These are phyloP conservation scores for Puccinia coronata DNA, from an alignment of 1,284 basidiomycete genomes.

Conservation along the genomic window DNA sequence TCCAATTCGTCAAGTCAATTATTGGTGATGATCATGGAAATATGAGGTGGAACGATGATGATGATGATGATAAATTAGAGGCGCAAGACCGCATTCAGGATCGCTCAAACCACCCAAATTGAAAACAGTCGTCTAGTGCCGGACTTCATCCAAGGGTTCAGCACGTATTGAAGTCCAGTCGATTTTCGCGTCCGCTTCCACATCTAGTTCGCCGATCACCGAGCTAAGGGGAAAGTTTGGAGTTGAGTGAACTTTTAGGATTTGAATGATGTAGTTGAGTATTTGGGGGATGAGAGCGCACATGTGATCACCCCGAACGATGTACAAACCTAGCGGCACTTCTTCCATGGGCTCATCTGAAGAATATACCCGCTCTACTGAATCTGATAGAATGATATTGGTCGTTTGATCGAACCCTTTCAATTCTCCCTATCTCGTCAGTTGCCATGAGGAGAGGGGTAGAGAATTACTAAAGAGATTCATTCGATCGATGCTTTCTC, in stretches of 20 bases:
- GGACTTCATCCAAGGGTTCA: conserved; percentile 70
- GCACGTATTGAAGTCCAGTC: conserved; percentile 80
- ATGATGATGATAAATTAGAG: too few species aligned
- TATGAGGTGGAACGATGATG: too few species aligned
- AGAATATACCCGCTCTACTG: conserved; percentile 85
- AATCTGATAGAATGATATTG: conserved; percentile 86
- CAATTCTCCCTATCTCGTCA: conserved; percentile 71
- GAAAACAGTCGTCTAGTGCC: conserved; percentile 21
- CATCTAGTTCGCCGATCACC: conserved; percentile 87
- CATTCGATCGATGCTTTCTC: background rate
- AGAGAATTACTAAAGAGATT: background rate
- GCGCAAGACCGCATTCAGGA: too few species aligned
- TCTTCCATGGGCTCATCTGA: conserved; percentile 89
- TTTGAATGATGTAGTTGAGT: background rate
- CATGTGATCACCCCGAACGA: conserved; percentile 98
- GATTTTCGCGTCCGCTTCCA: conserved; percentile 74
- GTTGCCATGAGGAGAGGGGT: background rate
- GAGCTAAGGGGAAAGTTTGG: conserved; percentile 63
- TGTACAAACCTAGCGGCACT: conserved; percentile 89
- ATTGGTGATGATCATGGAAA: too few species aligned
- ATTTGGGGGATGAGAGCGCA: conserved; percentile 59
- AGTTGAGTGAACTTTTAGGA: conserved; percentile 7
- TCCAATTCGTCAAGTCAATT: too few species aligned
- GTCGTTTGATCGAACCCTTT: conserved; percentile 89
- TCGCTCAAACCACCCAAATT: background rate